Evolutionary conservation across 2,329 filamentous ascomycete genomes (phyloP), one percentile per base, ranked within the genome.

Genomic region (Scolecobasidium constrictum): DNA sequence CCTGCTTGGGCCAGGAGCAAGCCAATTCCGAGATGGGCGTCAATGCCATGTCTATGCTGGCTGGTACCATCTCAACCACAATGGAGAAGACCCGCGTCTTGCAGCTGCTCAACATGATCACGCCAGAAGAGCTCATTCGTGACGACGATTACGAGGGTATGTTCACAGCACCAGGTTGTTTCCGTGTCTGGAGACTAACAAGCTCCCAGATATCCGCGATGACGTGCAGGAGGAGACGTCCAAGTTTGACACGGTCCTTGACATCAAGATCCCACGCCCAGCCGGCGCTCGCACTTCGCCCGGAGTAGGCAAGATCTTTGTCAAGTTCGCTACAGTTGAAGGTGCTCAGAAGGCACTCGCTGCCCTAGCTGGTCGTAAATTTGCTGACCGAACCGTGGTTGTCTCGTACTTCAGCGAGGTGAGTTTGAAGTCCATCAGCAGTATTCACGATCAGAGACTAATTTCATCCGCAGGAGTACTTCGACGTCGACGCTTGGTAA

Each of bases 71-170:
- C 3, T 83, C 84, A 28, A 74, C 74, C 44, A 83, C 88, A 47
- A 70, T 83, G 23, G 87, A 94, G 52, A 78, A 81, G 47, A 84
- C 84, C 50, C 77, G 85, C 44, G 90, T 98, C 13, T 62, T 98
- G 47, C 90, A 94, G 64, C 69, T 98, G 48, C 76, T 98, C 56
- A 98, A 98, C 68, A 98, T 98, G 92, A 90, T 98, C 26, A 98
- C 92, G 0, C 74, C 87, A 0, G 92, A 98, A 54, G 92, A 98
- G 64, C 69, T 98, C 18, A 78, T 95, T 64, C 88, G 96, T 57
- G 81, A 80, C 40, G 88, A 96, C 26, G 92, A 98, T 56, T 96
- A 95, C 56, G 85, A 95, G 65, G 90, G 90, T 88, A 72, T 57
- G 69, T 53, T 36, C 6, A 22, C 9, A 35, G 9, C 3, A 44